These are phyloP conservation scores for Leishmania tropica DNA, from an alignment of 208 protist species.

Conservation along the genomic window DNA sequence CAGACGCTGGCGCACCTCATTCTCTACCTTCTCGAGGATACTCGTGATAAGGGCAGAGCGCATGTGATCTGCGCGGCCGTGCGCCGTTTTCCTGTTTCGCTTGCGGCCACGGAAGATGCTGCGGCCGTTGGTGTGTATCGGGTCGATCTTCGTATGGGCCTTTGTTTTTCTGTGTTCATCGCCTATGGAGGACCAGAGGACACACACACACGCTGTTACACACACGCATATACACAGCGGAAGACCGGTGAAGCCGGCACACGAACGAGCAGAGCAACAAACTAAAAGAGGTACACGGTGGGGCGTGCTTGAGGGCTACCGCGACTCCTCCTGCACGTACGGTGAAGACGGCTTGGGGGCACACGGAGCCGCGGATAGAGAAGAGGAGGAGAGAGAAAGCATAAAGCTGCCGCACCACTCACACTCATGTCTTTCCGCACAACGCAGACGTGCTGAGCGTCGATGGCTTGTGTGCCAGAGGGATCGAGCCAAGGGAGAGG, in stretches of 20 bases:
- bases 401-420: not conserved
- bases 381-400: not conserved
- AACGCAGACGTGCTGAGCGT: not conserved
- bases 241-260: not conserved
- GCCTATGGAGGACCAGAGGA: not conserved
- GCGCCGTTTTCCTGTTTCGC: not conserved
- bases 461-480: not conserved
- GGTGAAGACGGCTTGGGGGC: not conserved
- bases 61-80: not conserved
- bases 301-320: not conserved
- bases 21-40: conserved; percentile 23
- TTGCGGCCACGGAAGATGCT: not conserved
- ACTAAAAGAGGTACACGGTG: not conserved
- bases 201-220: not conserved
- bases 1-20: conserved; percentile 15
- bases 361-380: not conserved
- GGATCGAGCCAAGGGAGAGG: not conserved
- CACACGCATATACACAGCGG: not conserved
- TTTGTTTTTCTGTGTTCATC: not conserved
- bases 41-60: not conserved
- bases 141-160: too few species aligned
- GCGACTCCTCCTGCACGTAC: not conserved
- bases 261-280: not conserved
- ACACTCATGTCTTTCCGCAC: not conserved
- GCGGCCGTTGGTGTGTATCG: not conserved